Base-by-base conservation (phyloP, 2,329 filamentous ascomycete species). In the Alternaria sp. region DNA sequence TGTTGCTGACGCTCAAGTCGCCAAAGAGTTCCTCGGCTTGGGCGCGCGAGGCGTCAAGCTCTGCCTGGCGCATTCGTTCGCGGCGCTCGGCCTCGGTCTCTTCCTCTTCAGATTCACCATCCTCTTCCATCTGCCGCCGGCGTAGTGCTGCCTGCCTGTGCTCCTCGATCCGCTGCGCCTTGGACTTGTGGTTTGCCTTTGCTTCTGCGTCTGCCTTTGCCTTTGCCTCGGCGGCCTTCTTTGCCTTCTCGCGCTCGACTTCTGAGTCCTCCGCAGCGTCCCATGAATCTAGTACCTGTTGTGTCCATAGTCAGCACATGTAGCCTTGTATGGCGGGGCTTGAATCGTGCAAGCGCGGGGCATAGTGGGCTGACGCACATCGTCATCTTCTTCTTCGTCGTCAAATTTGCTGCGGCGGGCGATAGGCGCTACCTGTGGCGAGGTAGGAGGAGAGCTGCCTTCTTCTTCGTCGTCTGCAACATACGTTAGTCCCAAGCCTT, bases 181-280 rank as follows among this genome's bases (percentile, higher is more conserved):
- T 97, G 78, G 89, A 87, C 85, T 98, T 98, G 85, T 97, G 96
- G 74, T 90, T 92, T 54, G 93, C 93, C 44, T 92, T 92, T 8
- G 93, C 93, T 74, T 93, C 92, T 45, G 92, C 94, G 0, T 94
- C 93, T 28, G 92, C 93, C 81, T 96, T 96, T 60, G 91, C 92
- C 81, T 97, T 96, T 54, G 88, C 91, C 76, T 92, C 94, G 6
- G 86, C 90, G 52, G 90, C 93, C 83, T 94, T 95, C 81, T 91
- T 92, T 28, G 88, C 92, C 85, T 98, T 99, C 81, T 97, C 94
- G 74, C 93, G 92, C 84, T 99, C 95, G 72, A 90, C 94, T 74
- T 99, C 95, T 64, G 93, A 97, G 83, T 99, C 95, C 76, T 98
- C 95, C 70, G 92, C 94, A 60, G 92, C 94, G 75, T 98, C 94